phyloP scores from a whole-genome alignment of 1,284 basidiomycete species.

The Athelia sp. region DNA sequence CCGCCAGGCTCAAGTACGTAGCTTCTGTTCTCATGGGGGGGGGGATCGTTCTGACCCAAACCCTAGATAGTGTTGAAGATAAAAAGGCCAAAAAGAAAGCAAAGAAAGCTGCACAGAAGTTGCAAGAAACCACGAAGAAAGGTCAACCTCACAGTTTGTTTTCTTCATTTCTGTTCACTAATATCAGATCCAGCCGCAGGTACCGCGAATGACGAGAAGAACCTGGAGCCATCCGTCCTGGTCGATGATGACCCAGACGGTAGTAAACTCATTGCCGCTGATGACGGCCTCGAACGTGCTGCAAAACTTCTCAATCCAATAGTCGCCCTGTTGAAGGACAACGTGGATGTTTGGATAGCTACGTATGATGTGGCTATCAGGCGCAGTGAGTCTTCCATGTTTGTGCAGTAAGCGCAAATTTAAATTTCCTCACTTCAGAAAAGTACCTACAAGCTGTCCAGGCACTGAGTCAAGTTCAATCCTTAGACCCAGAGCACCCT shows the following conservation, averaged over 20 bases:
- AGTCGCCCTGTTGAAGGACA: conserved; percentile 41
- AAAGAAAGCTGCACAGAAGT: conserved; percentile 41
- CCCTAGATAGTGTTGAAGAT: conserved; percentile 36
- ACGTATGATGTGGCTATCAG: conserved; percentile 81
- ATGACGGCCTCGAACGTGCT: conserved; percentile 76
- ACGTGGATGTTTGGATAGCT: conserved; percentile 70
- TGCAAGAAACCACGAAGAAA: conserved; percentile 34
- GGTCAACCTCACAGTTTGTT: background rate
- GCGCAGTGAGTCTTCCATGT: conserved; percentile 48
- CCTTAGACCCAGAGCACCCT: conserved; percentile 55
- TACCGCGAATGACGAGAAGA: conserved; percentile 66
- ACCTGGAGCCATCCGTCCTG: conserved; percentile 51
- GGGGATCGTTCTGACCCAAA: too few relatives aligned
- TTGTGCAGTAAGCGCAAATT: background rate
- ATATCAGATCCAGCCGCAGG: conserved; percentile 22
- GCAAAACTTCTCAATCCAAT: conserved; percentile 72
- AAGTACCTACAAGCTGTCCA: conserved; percentile 77
- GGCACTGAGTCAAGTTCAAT: conserved; percentile 60
- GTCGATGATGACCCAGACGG: conserved; percentile 88
- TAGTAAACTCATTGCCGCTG: conserved; percentile 55
- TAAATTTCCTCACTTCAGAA: conserved; percentile 37
- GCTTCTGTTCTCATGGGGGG: background rate
- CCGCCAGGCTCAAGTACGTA: conserved; percentile 28
- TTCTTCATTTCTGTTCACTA: conserved; percentile 3
- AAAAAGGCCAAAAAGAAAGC: conserved; percentile 86